Conservation (phyloP, 169 alveolate genomes). For the Plasmodium yoelii region DNA sequence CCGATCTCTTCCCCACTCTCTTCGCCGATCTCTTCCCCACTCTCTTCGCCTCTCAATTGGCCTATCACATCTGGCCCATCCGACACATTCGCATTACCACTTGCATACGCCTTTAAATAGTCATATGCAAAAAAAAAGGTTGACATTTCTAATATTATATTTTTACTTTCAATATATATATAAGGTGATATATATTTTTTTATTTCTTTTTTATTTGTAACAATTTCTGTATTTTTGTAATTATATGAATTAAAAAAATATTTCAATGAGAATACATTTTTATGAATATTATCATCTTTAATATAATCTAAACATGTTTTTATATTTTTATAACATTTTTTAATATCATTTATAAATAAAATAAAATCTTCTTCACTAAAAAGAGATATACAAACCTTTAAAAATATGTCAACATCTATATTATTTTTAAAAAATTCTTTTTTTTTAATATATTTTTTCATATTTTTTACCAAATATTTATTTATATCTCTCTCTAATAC, state of each 20-base stretch:
- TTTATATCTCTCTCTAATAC: conserved; percentile 12
- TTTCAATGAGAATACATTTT: conserved; percentile 14
- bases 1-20: too few species aligned
- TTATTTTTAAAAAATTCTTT: conserved; percentile 46
- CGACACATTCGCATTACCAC: too few species aligned
- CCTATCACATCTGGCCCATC: too few species aligned
- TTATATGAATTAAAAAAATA: conserved; percentile 25
- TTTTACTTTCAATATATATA: conserved; percentile 52
- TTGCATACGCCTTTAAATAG: conserved; percentile 11
- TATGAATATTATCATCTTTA: conserved; percentile 18
- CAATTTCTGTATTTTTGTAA: conserved; percentile 32
- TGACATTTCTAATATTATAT: conserved; percentile 33
- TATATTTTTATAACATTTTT: conserved; percentile 26
- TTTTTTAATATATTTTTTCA: conserved; percentile 38
- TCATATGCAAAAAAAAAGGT: conserved; percentile 39
- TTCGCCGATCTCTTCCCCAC: too few species aligned
- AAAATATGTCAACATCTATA: conserved; percentile 7
- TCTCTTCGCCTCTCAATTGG: too few species aligned
- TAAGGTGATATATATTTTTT: conserved; percentile 15
- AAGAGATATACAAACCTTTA: conserved; percentile 22
- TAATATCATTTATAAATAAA: conserved; percentile 31
- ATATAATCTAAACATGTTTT: conserved; percentile 27
- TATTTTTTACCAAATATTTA: conserved; percentile 18
- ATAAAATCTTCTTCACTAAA: conserved; percentile 27
- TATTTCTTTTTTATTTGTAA: conserved; percentile 16